phyloP scores from a whole-genome alignment of 768 basidiomycete genomes.

The Calocybe gangraenosa region DNA sequence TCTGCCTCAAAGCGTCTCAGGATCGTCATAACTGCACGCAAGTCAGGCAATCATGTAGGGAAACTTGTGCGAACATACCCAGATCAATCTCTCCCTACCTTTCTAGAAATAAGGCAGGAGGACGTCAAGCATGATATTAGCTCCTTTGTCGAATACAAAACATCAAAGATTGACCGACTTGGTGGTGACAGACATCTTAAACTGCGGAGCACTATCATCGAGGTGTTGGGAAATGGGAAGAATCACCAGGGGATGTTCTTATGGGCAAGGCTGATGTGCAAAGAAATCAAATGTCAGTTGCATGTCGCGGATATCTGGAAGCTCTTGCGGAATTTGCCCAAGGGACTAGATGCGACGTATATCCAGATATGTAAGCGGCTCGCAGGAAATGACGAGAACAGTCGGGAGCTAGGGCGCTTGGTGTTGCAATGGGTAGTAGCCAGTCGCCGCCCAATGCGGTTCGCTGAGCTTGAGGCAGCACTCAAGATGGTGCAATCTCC shows the following conservation, averaged over 20 bases:
- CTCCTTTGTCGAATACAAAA: background rate
- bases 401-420: background rate
- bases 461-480: background rate
- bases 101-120: background rate
- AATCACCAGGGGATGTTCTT: slow-evolving; percentile 4
- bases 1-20: background rate
- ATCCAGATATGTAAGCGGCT: background rate
- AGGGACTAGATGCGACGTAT: background rate
- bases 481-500: background rate
- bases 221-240: background rate
- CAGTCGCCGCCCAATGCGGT: background rate
- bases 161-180: background rate
- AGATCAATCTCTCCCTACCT: background rate
- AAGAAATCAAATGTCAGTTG: background rate
- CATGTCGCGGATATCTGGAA: background rate
- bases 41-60: background rate
- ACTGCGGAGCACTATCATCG: background rate
- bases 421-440: background rate
- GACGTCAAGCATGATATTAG: background rate
- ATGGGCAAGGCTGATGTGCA: slow-evolving; percentile 1
- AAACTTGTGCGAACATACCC: background rate
- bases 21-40: background rate
- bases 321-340: background rate
- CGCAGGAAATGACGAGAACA: no score
- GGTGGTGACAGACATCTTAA: background rate